A percentile compares a stretch with the other conserved stretches of the same genome.
Evolutionary conservation across 441 rosid species (phyloP).

Genomic region (Pelargonium cotyledonis): DNA sequence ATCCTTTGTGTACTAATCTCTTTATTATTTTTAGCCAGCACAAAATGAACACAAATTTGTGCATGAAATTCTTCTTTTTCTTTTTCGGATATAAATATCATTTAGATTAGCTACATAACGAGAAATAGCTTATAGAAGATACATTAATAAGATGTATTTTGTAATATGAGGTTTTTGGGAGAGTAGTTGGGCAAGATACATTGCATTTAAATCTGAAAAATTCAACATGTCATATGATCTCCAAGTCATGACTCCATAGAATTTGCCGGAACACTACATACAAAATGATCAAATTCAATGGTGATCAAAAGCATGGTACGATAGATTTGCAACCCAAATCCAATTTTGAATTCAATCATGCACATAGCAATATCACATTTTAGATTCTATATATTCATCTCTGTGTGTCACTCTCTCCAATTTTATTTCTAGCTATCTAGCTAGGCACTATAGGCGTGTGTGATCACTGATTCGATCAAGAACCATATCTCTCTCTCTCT

Average conservation of each 20-base stretch:
- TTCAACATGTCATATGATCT: slow-evolving; percentile 22
- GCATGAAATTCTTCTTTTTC: too few relatives aligned
- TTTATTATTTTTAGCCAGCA: too few relatives aligned
- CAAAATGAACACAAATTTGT: too few relatives aligned
- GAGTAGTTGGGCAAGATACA: slow-evolving; percentile 44
- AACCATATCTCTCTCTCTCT: too few relatives aligned
- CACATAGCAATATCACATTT: slow-evolving; percentile 38
- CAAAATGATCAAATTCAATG: slow-evolving; percentile 10
- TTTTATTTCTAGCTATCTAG: slow-evolving; percentile 36
- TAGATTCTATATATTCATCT: slow-evolving; percentile 24
- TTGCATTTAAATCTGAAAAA: slow-evolving; percentile 23
- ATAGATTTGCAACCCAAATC: slow-evolving; percentile 53
- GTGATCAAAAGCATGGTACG: slow-evolving; percentile 57
- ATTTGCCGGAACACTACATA: slow-evolving; percentile 38
- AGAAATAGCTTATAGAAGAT: too few relatives aligned
- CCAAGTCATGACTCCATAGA: slow-evolving; percentile 22
- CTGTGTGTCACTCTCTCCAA: slow-evolving; percentile 29
- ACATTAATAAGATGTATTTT: too few relatives aligned
- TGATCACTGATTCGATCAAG: slow-evolving; percentile 27
- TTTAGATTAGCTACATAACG: too few relatives aligned
- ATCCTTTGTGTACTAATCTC: too few relatives aligned
- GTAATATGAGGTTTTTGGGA: too few relatives aligned
- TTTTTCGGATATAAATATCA: too few relatives aligned
- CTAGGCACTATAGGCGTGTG: slow-evolving; percentile 49
- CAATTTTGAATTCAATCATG: slow-evolving; percentile 49